Conservation (phyloP, 306 rosid species). For the Lathyrus aphaca region DNA sequence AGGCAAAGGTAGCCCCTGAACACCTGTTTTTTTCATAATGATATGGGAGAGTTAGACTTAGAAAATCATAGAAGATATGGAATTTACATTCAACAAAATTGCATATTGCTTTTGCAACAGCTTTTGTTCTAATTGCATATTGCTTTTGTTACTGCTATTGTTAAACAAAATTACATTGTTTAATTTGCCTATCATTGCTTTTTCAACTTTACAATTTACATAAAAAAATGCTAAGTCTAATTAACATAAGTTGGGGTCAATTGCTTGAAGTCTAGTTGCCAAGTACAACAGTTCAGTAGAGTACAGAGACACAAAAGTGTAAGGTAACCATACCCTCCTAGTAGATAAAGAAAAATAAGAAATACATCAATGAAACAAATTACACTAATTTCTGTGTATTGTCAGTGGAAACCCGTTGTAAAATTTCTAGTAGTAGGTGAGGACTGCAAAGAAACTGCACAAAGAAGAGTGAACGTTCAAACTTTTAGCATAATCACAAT, state of each 20-base stretch:
- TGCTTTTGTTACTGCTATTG: background rate
- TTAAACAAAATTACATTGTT: background rate
- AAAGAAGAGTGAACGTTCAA: background rate
- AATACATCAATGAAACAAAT: too few species aligned
- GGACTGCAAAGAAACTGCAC: too few species aligned
- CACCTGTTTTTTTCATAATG: conserved; percentile 10
- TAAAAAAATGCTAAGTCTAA: conserved; percentile 16
- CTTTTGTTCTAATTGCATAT: conserved; percentile 3
- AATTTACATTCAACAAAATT: conserved; percentile 18
- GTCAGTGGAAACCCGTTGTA: too few species aligned
- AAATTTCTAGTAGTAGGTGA: too few species aligned
- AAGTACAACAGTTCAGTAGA: background rate
- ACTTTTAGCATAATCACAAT: conserved; percentile 19
- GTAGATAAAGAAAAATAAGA: background rate
- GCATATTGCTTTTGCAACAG: background rate
- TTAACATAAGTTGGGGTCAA: conserved; percentile 13
- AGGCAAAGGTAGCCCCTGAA: conserved; percentile 65
- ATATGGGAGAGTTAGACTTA: background rate
- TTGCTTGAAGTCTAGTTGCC: conserved; percentile 21
- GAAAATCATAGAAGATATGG: conserved; percentile 12
- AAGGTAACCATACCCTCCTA: background rate
- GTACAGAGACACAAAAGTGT: conserved; percentile 4
- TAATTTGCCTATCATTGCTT: background rate
- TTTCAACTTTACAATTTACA: background rate
- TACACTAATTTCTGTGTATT: too few species aligned